Evolutionary conservation across 2,329 filamentous ascomycete species (phyloP), one percentile per base, ranked within the genome.

Genomic region (Grosmannia serpens): DNA sequence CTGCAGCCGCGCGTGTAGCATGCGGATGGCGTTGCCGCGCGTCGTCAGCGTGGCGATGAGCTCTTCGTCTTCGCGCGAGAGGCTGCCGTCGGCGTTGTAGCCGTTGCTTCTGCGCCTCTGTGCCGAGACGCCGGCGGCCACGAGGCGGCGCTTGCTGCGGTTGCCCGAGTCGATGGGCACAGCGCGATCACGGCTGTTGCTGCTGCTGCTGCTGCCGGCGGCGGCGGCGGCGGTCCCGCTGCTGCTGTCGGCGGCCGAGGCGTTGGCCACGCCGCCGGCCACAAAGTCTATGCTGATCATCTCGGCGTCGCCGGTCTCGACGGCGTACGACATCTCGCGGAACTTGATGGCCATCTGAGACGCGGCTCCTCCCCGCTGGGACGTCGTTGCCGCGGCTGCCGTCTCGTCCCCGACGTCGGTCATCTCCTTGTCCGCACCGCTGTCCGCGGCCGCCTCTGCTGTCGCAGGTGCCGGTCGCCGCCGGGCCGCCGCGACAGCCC

Each of bases 271-370:
- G 46, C 88, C 89, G 56, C 86, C 85, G 0, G 92, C 91, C 24
- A 99, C 87, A 64, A 91, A 95, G 71, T 96, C 91, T 67, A 99
- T 89, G 65, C 89, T 88, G 64, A 99, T 97, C 91, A 96, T 96
- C 72, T 99, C 94, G 1, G 91, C 91, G 70, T 97, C 91, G 11
- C 89, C 90, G 0, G 91, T 96, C 73, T 97, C 94, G 2, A 97
- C 85, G 0, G 87, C 87, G 70, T 94, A 97, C 1, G 87, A 83
- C 11, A 97, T 73, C 68, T 95, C 87, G 60, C 86, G 83, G 72
- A 97, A 97, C 66, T 83, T 87, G 61, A 94, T 78, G 55, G 79
- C 82, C 27, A 84, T 69, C 2, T 75, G 70, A 1, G 75, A 70
- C 38, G 83, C 72, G 69, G n/a, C n/a, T n/a, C 79, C 70, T 4